phyloP scores from a whole-genome alignment of 108 stramenopile species.

The Cyclotella choctawhatcheeana region DNA sequence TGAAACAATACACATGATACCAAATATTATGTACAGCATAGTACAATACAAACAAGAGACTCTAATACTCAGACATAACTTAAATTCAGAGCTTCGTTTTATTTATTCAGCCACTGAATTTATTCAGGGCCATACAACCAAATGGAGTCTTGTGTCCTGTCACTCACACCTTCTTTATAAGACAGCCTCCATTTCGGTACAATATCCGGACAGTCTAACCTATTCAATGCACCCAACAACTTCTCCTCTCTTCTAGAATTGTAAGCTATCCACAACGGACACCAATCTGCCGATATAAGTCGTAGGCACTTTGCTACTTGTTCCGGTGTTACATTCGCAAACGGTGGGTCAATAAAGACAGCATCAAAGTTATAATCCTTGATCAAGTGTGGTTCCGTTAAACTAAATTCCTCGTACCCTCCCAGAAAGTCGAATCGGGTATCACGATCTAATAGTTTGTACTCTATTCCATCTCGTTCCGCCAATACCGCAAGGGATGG shows the following conservation, averaged over 20 bases:
- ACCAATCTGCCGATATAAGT: conserved; percentile 22
- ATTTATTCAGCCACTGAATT: neutral
- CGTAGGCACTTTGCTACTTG: conserved; percentile 35
- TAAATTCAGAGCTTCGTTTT: too few relatives aligned
- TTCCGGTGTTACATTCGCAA: conserved; percentile 44
- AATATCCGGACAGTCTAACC: conserved; percentile 25
- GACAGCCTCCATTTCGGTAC: conserved; percentile 30
- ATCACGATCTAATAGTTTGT: conserved; percentile 43
- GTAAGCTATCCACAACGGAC: conserved; percentile 32
- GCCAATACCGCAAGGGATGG: conserved; percentile 40
- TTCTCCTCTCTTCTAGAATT: conserved; percentile 37
- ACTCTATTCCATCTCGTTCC: conserved; percentile 22
- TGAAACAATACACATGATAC: too few relatives aligned
- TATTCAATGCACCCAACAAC: conserved; percentile 26
- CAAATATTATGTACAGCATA: too few relatives aligned
- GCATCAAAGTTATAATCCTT: conserved; percentile 43
- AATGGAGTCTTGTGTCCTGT: conserved; percentile 24
- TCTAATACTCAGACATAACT: too few relatives aligned
- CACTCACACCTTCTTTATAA: conserved; percentile 31
- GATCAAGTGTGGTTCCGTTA: conserved; percentile 35
- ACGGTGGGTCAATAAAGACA: conserved; percentile 46
- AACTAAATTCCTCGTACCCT: conserved; percentile 27
- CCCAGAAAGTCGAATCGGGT: conserved; percentile 35
- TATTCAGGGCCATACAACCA: conserved; percentile 37
- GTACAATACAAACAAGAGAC: too few relatives aligned